phyloP scores from a whole-genome alignment of 2,329 filamentous ascomycete genomes.

The Hawksworthiomyces lignivorus region DNA sequence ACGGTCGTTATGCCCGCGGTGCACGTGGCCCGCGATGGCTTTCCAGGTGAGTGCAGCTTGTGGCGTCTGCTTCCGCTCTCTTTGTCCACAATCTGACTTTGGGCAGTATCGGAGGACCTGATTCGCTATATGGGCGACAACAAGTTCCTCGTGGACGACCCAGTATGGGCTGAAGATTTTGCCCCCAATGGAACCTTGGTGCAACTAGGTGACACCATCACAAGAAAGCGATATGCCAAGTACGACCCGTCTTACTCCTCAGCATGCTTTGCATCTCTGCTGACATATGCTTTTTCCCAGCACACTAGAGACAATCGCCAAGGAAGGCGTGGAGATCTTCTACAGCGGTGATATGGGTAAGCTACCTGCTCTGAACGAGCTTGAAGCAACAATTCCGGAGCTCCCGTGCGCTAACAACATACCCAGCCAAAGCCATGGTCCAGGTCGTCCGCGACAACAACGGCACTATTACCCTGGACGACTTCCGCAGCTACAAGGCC shows the following conservation, averaged over 20 bases:
- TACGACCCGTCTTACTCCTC: too few relatives aligned
- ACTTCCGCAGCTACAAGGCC: slow-evolving; percentile 67
- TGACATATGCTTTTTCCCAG: too few relatives aligned
- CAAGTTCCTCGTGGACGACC: slow-evolving; percentile 67
- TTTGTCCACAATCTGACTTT: neutral
- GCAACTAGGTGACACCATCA: slow-evolving; percentile 68
- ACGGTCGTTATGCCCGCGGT: slow-evolving; percentile 67
- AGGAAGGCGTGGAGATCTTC: slow-evolving; percentile 45
- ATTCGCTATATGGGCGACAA: slow-evolving; percentile 58
- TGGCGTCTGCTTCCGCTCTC: neutral
- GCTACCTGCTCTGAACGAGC: neutral
- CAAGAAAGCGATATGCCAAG: slow-evolving; percentile 67
- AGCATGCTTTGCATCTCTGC: too few relatives aligned
- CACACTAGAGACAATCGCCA: slow-evolving; percentile 70
- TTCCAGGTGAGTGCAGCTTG: slow-evolving; percentile 33
- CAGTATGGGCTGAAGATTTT: slow-evolving; percentile 80
- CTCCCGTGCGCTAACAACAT: too few relatives aligned
- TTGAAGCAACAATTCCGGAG: too few relatives aligned
- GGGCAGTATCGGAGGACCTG: slow-evolving; percentile 61
- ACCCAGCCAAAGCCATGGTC: slow-evolving; percentile 63
- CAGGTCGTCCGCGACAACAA: slow-evolving; percentile 57
- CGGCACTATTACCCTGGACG: slow-evolving; percentile 78
- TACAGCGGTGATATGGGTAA: slow-evolving; percentile 30
- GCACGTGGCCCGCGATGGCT: slow-evolving; percentile 64
- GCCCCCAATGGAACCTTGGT: slow-evolving; percentile 69